phyloP scores from a whole-genome alignment of 345 rosid genomes.

The Rhodamnia rubescens region DNA sequence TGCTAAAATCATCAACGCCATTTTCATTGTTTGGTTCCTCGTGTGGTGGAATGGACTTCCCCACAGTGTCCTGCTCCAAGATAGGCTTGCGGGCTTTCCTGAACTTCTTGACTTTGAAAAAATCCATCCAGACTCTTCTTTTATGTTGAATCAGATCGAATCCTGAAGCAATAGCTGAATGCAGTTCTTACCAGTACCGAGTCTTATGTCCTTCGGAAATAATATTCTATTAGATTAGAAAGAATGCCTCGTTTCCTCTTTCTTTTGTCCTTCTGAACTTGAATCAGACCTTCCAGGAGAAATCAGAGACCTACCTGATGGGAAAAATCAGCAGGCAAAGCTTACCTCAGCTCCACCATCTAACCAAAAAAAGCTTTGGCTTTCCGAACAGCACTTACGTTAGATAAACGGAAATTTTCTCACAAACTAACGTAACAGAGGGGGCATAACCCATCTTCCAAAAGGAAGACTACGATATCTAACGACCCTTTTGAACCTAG shows the following conservation, averaged over 20 bases:
- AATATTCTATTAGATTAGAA: background rate
- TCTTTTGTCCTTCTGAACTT: background rate
- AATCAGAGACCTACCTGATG: background rate
- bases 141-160: background rate
- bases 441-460: background rate
- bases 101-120: conserved; percentile 60
- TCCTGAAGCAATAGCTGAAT: background rate
- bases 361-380: background rate
- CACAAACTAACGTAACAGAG: background rate
- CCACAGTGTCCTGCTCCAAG: conserved; percentile 40
- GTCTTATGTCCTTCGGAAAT: background rate
- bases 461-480: background rate
- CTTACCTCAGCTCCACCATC: background rate
- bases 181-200: background rate
- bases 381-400: background rate
- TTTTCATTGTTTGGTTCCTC: conserved; percentile 35
- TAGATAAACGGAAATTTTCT: background rate
- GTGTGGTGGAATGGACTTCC: conserved; percentile 20
- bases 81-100: conserved; percentile 41
- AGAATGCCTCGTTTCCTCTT: background rate
- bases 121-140: conserved; percentile 37
- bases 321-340: background rate
- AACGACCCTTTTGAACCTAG: background rate
- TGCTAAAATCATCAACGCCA: conserved; percentile 18
- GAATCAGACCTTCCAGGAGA: background rate